Conservation (phyloP, 257 asterid species). For the Sherardia arvensis region DNA sequence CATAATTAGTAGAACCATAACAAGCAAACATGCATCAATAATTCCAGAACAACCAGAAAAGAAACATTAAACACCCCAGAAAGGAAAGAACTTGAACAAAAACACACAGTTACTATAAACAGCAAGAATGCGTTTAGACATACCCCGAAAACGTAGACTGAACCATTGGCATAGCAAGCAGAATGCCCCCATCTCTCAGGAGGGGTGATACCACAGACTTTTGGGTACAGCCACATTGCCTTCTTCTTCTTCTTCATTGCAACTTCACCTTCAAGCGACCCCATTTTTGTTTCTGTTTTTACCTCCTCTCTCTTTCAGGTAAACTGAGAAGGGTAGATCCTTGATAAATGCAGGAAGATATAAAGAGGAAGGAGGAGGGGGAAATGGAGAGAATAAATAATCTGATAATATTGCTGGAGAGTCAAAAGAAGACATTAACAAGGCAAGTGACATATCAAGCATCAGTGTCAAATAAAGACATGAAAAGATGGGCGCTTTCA, state of each 20-base stretch:
- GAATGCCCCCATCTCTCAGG: conserved; percentile 99
- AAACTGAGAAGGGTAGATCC: conserved; percentile 3
- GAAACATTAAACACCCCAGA: conserved; percentile 21
- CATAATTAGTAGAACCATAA: neutral
- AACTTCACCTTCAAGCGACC: conserved; percentile 45
- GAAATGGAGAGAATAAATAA: neutral
- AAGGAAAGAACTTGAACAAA: neutral
- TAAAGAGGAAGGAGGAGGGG: conserved; percentile 13
- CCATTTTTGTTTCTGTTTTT: conserved; percentile 23
- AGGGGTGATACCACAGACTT: conserved; percentile 60
- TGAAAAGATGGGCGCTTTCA: conserved; percentile 99
- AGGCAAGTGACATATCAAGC: conserved; percentile 83
- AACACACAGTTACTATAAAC: neutral
- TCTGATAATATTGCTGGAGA: conserved; percentile 9
- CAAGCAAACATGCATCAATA: neutral
- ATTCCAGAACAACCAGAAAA: neutral
- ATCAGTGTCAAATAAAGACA: conserved; percentile 94
- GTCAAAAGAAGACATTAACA: conserved; percentile 52
- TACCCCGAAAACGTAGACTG: conserved; percentile 78
- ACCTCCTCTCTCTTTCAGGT: neutral
- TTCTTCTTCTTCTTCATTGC: conserved; percentile 44
- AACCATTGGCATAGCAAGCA: conserved; percentile 68
- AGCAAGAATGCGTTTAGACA: conserved; percentile 20
- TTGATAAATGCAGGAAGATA: conserved; percentile 2
- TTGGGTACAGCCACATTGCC: conserved; percentile 75